These are phyloP conservation scores for Pestalotiopsis fici DNA, from an alignment of 2,329 filamentous ascomycete genomes.

Conservation along the genomic window DNA sequence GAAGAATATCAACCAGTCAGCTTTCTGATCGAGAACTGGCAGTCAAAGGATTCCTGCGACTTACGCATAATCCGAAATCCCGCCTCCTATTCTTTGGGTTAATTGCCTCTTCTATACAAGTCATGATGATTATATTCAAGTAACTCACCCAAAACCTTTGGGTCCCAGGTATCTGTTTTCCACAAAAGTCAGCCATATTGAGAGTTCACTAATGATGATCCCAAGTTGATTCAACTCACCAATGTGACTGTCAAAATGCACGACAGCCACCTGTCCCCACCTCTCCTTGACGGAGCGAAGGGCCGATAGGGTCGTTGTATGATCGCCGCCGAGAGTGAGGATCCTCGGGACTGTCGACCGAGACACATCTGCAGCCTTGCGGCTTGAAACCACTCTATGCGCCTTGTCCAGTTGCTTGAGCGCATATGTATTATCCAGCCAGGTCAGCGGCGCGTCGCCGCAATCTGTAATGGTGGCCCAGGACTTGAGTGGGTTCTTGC, in stretches of 20 bases:
- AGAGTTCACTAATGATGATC: not conserved
- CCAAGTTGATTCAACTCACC: conserved; percentile 31
- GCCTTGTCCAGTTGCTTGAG: conserved; percentile 75
- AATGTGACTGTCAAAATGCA: conserved; percentile 69
- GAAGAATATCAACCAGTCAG: not conserved
- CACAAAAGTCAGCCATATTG: not conserved
- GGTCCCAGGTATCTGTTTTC: conserved; percentile 68
- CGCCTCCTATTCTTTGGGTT: conserved; percentile 40
- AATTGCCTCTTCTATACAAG: not conserved
- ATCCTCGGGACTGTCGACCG: conserved; percentile 50
- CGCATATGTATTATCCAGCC: conserved; percentile 75
- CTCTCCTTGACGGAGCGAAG: conserved; percentile 58
- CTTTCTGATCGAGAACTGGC: not conserved
- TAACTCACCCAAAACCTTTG: conserved; percentile 51
- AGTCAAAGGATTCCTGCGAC: conserved; percentile 19
- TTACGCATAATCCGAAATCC: conserved; percentile 60
- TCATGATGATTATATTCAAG: not conserved
- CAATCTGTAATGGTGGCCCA: conserved; percentile 78
- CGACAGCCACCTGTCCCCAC: conserved; percentile 61
- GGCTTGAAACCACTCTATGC: conserved; percentile 41
- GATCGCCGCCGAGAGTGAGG: conserved; percentile 65
- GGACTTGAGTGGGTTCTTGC: conserved; percentile 67
- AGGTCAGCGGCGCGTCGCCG: conserved; percentile 76
- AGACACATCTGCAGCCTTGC: conserved; percentile 40
- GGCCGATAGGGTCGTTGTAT: conserved; percentile 63